Conservation (phyloP, 495 filamentous ascomycete species). For the Sporormia fimetaria region DNA sequence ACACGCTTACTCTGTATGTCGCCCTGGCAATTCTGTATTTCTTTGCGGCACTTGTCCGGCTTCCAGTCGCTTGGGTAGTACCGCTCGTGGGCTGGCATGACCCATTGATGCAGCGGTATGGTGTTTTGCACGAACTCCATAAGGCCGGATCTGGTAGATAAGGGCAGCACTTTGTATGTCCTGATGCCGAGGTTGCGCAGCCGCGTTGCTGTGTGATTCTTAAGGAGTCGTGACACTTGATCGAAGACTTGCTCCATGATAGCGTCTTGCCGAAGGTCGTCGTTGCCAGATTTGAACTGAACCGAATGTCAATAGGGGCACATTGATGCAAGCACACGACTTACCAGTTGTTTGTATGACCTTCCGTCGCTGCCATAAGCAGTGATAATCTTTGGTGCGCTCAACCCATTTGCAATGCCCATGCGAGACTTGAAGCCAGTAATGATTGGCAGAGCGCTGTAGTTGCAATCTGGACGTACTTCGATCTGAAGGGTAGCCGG, state of each 20-base stretch:
- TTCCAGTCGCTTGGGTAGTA: constrained; percentile 83
- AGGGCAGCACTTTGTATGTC: constrained; percentile 90
- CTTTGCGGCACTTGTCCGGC: constrained; percentile 57
- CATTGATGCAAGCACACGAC: constrained; percentile 17
- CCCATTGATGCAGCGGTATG: constrained; percentile 75
- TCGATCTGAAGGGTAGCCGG: constrained; percentile 82
- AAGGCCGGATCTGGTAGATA: constrained; percentile 73
- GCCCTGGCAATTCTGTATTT: constrained; percentile 59
- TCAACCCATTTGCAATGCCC: constrained; percentile 77
- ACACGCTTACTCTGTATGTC: constrained; percentile 59
- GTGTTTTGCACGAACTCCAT: constrained; percentile 96
- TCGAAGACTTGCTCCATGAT: constrained; percentile 99
- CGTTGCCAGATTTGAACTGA: constrained; percentile 81
- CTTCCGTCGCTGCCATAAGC: constrained; percentile 63
- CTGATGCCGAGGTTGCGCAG: constrained; percentile 80
- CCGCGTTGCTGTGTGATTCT: constrained; percentile 70
- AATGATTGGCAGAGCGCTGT: constrained; percentile 61
- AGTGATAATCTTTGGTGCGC: constrained; percentile 82
- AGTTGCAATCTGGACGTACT: constrained; percentile 61
- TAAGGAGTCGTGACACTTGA: constrained; percentile 80
- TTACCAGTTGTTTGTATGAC: constrained; percentile 72
- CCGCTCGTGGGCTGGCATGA: constrained; percentile 77
- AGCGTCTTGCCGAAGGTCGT: constrained; percentile 95
- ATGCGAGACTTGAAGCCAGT: constrained; percentile 56
- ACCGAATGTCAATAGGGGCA: constrained; percentile 1